Evolutionary conservation across 176 grass and related monocot species (phyloP).

Genomic region (Carex scoparia): DNA sequence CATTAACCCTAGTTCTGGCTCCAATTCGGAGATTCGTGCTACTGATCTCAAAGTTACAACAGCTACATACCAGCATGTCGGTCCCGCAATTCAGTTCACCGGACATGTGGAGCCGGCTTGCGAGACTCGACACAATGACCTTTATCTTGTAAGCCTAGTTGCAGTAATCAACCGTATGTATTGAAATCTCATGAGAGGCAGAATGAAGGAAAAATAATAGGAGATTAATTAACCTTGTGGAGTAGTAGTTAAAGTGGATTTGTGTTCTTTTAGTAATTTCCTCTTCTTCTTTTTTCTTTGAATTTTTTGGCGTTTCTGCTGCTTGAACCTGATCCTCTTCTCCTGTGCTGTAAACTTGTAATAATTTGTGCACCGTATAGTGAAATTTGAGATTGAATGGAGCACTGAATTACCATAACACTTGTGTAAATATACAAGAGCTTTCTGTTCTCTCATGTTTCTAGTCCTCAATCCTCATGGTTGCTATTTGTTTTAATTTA

Average conservation of each 20-base stretch:
- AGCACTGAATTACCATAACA: not conserved
- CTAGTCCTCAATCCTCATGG: not conserved
- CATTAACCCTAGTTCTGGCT: slow-evolving; percentile 63
- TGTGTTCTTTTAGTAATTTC: not conserved
- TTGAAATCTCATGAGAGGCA: not conserved
- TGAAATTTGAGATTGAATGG: not conserved
- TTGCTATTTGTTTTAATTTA: not conserved
- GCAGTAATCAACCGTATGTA: not conserved
- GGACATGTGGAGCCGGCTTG: slow-evolving; percentile 45
- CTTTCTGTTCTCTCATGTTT: not conserved
- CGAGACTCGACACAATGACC: slow-evolving; percentile 68
- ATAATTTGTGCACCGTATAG: not conserved
- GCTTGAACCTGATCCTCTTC: not conserved
- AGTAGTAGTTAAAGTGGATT: not conserved
- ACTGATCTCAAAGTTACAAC: slow-evolving; percentile 52
- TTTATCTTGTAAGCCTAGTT: slow-evolving; percentile 38
- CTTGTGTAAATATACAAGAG: not conserved
- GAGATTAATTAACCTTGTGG: not conserved
- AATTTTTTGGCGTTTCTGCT: not conserved
- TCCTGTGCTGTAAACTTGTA: not conserved
- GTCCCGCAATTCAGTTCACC: slow-evolving; percentile 21
- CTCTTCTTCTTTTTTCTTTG: not conserved
- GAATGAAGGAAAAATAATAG: not conserved
- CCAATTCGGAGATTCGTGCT: slow-evolving; percentile 56
- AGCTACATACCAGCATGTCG: slow-evolving; percentile 37